Evolutionary conservation across 1,284 basidiomycete genomes (phyloP).

Genomic region (Fistulina hepatica): DNA sequence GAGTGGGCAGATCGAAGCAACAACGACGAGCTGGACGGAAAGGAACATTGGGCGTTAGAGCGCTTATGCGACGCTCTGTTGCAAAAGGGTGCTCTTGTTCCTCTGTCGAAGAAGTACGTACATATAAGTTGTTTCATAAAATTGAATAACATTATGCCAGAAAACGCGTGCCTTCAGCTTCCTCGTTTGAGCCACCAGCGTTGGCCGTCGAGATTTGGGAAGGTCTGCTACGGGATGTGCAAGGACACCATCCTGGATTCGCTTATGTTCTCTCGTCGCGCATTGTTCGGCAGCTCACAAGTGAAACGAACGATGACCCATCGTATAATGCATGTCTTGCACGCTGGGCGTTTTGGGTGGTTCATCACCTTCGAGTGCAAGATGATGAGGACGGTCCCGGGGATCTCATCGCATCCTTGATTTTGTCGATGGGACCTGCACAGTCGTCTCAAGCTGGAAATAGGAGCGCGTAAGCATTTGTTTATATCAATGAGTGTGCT

Average conservation of each 20-base stretch:
- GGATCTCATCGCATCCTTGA: conserved; percentile 34
- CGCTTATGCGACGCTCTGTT: conserved; percentile 52
- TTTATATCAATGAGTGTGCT: background rate
- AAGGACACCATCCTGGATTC: conserved; percentile 45
- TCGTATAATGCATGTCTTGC: conserved; percentile 51
- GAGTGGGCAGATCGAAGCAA: conserved; percentile 33
- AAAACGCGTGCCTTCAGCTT: conserved; percentile 43
- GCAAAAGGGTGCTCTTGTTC: conserved; percentile 60
- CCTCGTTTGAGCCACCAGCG: conserved; percentile 39
- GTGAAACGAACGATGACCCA: conserved; percentile 17
- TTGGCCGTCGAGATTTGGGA: conserved; percentile 57
- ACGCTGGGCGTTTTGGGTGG: conserved; percentile 55
- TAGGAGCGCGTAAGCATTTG: conserved; percentile 26
- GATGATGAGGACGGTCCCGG: conserved; percentile 31
- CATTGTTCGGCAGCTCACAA: conserved; percentile 35
- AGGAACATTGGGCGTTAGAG: conserved; percentile 58
- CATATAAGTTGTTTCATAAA: background rate
- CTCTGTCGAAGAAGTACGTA: conserved; percentile 69
- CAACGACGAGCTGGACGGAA: conserved; percentile 30
- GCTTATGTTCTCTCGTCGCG: conserved; percentile 38
- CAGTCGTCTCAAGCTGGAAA: conserved; percentile 16
- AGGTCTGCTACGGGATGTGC: conserved; percentile 57
- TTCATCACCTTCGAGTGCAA: conserved; percentile 25
- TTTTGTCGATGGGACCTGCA: conserved; percentile 37
- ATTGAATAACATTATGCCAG: conserved; percentile 25